These are phyloP conservation scores for Didymella pinodella DNA, from an alignment of 2,329 filamentous ascomycete genomes.

Conservation along the genomic window DNA sequence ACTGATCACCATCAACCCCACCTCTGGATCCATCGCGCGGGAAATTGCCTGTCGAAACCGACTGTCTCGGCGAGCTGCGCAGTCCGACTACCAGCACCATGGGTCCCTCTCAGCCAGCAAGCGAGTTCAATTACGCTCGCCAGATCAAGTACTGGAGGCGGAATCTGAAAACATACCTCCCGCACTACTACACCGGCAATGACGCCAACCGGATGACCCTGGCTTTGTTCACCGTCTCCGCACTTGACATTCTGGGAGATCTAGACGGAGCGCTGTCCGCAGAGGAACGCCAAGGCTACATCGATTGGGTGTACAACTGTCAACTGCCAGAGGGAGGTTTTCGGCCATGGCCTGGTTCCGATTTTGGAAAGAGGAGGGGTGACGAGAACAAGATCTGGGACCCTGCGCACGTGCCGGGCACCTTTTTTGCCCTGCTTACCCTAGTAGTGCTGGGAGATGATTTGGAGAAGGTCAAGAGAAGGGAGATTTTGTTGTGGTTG, in stretches of 20 bases:
- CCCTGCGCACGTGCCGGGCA: constrained; percentile 84
- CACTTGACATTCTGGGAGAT: constrained; percentile 78
- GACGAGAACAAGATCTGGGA: constrained; percentile 68
- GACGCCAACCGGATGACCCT: constrained; percentile 92
- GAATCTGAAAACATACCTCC: constrained; percentile 82
- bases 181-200: constrained; percentile 82
- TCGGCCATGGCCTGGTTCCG: constrained; percentile 78
- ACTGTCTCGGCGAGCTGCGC: constrained; percentile 14
- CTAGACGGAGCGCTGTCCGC: constrained; percentile 63
- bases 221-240: constrained; percentile 86
- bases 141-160: constrained; percentile 94
- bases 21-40: constrained; percentile 17
- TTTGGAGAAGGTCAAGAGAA: constrained; percentile 69
- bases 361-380: constrained; percentile 59
- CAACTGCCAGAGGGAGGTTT: constrained; percentile 90
- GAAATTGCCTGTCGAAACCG: constrained; percentile 17
- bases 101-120: constrained; percentile 18
- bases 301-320: constrained; percentile 82
- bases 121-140: constrained; percentile 45
- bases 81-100: constrained; percentile 12
- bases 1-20: constrained; percentile 20
- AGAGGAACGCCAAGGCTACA: constrained; percentile 64
- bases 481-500: constrained; percentile 76
- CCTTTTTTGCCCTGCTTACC: constrained; percentile 83
- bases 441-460: constrained; percentile 72